Evolutionary conservation across 495 filamentous ascomycete species (phyloP), one percentile per base, ranked within the genome.

Genomic region (Penicillium waksmanii): DNA sequence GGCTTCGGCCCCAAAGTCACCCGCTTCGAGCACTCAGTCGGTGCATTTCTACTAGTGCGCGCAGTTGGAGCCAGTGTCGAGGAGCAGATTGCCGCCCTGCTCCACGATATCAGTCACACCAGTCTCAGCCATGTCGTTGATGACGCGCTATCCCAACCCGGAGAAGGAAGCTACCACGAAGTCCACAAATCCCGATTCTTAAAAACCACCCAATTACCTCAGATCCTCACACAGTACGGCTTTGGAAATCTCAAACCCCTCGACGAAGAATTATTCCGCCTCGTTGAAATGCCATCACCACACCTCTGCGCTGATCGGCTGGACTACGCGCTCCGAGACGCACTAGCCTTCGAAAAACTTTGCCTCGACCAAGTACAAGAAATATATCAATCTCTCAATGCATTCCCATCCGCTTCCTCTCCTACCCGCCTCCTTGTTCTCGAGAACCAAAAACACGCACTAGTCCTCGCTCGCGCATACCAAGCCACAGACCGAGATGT

Each of bases 51-150:
- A 11, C 69, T 79, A 13, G 74, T 78, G 6, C 77, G 75, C 23
- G 70, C 60, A 57, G 71, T 76, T 4, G 75, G 75, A 13, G 75
- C 64, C 43, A 70, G 51, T 25, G 34, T 79, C 11, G 71, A 70
- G 27, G 77, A 79, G 56, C 77, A 79, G 60, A 65, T 75, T 13
- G 70, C 75, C n/a, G 77, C 71, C 35, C 68, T 79, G 35, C 70
- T 79, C 2, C 77, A 79, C 46, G 77, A 79, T 56, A 71, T 79
- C 57, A 71, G 66, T 55, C 77, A 79, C 55, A 79, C 77, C 34
- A 66, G 62, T 42, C 68, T 79, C 58, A 79, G 77, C 44, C 77
- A 79, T 56, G 77, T 77, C 31, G 66, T 77, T 6, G 77, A 79
- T 43, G 62, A 65, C 49, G 77, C 74, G 6, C 63, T 79, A 1